A percentile compares a stretch with the other conserved stretches of the same genome.
phyloP scores from a whole-genome alignment of 441 rosid species.

The Euphorbia corollata region DNA sequence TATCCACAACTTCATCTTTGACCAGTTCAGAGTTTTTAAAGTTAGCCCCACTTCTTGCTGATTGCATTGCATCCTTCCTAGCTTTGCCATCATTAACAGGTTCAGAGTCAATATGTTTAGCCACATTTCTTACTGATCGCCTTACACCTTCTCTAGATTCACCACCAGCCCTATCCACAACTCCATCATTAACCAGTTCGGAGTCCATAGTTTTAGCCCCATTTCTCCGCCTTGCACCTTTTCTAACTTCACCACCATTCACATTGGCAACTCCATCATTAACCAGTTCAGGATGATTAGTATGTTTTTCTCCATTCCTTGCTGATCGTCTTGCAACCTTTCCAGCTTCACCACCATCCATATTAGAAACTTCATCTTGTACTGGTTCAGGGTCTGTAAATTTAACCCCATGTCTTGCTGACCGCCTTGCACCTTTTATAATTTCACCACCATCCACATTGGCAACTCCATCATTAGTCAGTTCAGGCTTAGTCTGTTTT shows the following conservation, averaged over 20 bases:
- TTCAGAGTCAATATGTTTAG: too few species aligned
- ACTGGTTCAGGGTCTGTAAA: too few species aligned
- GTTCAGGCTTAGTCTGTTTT: neutral
- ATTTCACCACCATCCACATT: too few species aligned
- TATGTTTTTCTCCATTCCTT: neutral
- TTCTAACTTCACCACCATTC: conserved; percentile 5
- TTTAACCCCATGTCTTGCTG: too few species aligned
- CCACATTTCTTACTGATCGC: too few species aligned
- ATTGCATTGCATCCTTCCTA: too few species aligned
- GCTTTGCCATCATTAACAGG: too few species aligned
- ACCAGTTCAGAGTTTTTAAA: too few species aligned
- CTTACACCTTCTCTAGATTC: too few species aligned
- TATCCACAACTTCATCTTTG: conserved; percentile 9
- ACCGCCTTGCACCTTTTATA: too few species aligned
- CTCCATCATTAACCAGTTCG: conserved; percentile 2
- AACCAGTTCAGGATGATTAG: neutral
- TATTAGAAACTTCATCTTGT: neutral
- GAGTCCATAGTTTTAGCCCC: conserved; percentile 8
- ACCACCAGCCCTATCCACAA: neutral
- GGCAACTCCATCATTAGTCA: too few species aligned
- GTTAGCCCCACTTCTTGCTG: too few species aligned
- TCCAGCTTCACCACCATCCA: conserved; percentile 10
- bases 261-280: neutral
- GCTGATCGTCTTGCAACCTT: conserved; percentile 3
- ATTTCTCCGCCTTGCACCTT: conserved; percentile 17